phyloP scores from a whole-genome alignment of 345 rosid species.

The Lepidium africanum region DNA sequence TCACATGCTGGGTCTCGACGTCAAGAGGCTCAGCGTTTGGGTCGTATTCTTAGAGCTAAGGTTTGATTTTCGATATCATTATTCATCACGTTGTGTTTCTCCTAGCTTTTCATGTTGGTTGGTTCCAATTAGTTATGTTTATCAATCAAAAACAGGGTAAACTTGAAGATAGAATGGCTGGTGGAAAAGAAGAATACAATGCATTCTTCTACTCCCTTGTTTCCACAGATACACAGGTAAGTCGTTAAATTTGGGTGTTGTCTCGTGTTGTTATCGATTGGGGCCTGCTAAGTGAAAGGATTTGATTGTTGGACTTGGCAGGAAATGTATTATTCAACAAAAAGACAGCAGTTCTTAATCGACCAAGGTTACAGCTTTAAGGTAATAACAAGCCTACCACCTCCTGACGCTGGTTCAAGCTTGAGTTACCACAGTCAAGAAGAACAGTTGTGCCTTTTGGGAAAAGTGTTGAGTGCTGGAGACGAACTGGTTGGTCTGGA shows the following conservation, averaged over 20 bases:
- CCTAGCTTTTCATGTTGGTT: too few relatives aligned
- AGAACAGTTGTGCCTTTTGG: conserved; percentile 69
- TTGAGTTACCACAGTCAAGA: conserved; percentile 59
- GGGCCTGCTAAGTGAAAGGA: too few relatives aligned
- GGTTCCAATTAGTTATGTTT: too few relatives aligned
- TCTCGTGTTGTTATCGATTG: too few relatives aligned
- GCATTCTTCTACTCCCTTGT: conserved; percentile 97
- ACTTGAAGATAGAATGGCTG: conserved; percentile 93
- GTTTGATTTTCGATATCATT: too few relatives aligned
- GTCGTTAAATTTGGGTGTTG: too few relatives aligned
- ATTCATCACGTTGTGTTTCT: too few relatives aligned
- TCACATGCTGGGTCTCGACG: conserved; percentile 98
- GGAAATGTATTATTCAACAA: conserved; percentile 81
- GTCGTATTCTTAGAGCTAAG: conserved; percentile 98
- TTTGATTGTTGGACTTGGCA: too few relatives aligned
- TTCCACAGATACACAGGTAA: conserved; percentile 92
- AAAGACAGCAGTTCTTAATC: conserved; percentile 79
- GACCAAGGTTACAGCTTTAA: conserved; percentile 97
- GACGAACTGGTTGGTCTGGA: conserved; percentile 85
- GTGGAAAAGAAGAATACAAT: conserved; percentile 97
- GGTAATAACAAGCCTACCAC: conserved; percentile 93
- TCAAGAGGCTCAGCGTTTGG: conserved; percentile 95
- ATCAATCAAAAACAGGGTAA: conserved; percentile 48
- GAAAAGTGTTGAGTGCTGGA: conserved; percentile 77
- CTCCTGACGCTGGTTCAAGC: conserved; percentile 67